Evolutionary conservation across 257 asterid species (phyloP).

Genomic region (Ophiorrhiza pumila): DNA sequence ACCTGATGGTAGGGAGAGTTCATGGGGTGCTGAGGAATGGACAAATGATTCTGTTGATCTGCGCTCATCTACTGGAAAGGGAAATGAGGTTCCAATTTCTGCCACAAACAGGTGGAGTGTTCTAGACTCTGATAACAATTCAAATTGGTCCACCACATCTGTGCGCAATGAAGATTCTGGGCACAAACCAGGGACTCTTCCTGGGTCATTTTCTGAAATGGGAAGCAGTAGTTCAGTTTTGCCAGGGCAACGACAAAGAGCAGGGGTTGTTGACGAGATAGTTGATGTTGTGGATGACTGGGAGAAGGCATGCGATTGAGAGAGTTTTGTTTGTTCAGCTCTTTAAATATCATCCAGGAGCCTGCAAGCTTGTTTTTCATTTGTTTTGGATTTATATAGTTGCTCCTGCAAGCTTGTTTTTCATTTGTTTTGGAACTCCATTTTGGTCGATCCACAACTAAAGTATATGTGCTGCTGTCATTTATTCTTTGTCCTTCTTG

Average conservation of each 20-base stretch:
- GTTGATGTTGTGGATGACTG: slow-evolving; percentile 84
- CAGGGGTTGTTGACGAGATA: slow-evolving; percentile 21
- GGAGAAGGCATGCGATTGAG: slow-evolving; percentile 76
- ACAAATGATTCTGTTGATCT: slow-evolving; percentile 35
- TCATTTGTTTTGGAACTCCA: not conserved
- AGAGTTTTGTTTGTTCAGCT: not conserved
- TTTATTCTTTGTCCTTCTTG: not conserved
- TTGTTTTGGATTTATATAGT: slow-evolving; percentile 1
- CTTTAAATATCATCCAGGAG: not conserved
- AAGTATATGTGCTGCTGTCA: not conserved
- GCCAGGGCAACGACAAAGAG: slow-evolving; percentile 25
- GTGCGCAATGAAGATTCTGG: slow-evolving; percentile 19
- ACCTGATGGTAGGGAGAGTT: slow-evolving; percentile 45
- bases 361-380: not conserved
- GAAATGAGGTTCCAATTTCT: slow-evolving; percentile 37
- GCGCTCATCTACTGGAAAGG: slow-evolving; percentile 33
- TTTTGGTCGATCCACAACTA: slow-evolving; percentile 18
- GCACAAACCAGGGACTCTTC: slow-evolving; percentile 28
- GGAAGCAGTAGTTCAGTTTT: slow-evolving; percentile 22
- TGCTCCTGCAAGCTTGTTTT: not conserved
- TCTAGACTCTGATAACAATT: slow-evolving; percentile 47
- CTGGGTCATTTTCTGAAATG: slow-evolving; percentile 20
- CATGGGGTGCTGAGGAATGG: slow-evolving; percentile 78
- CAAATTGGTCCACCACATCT: slow-evolving; percentile 33
- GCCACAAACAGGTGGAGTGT: slow-evolving; percentile 73